Evolutionary conservation across 176 grass and related monocot species (phyloP).

Genomic region (Oryza brachyantha): DNA sequence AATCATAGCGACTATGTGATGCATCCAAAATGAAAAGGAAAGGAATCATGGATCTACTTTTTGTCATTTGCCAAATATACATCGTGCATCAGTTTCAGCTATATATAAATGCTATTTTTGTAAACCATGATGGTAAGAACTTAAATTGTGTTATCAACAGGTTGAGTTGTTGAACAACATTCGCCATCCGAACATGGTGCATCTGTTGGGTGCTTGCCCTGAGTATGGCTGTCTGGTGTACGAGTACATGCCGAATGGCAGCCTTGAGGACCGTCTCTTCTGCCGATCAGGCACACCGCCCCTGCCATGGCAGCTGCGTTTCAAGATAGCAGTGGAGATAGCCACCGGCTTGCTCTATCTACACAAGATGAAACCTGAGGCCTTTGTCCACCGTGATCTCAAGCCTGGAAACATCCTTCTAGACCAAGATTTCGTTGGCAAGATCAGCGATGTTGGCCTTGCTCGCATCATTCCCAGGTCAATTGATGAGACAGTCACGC

Average conservation of each 20-base stretch:
- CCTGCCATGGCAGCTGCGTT: constrained; percentile 66
- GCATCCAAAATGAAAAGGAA: not conserved
- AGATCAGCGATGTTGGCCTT: constrained; percentile 83
- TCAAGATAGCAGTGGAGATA: constrained; percentile 75
- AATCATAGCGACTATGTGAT: not conserved
- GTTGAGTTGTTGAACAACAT: constrained; percentile 77
- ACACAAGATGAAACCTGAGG: constrained; percentile 76
- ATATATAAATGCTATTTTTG: constrained; percentile 2
- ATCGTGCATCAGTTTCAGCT: not conserved
- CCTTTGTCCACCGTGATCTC: constrained; percentile 83
- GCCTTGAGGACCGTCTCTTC: constrained; percentile 73
- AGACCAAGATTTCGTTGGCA: constrained; percentile 44
- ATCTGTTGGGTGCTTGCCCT: constrained; percentile 74
- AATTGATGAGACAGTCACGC: constrained; percentile 33
- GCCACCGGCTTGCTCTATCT: constrained; percentile 69
- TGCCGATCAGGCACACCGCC: constrained; percentile 57
- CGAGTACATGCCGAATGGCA: constrained; percentile 84
- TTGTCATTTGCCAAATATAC: not conserved
- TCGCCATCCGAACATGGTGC: constrained; percentile 86
- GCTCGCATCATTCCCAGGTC: constrained; percentile 68
- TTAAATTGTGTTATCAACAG: constrained; percentile 32
- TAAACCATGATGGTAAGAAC: not conserved
- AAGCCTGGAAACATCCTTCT: constrained; percentile 92
- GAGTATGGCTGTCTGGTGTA: constrained; percentile 87
- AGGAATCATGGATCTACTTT: not conserved